Conservation (phyloP, 352 stramenopile species). For the Globisporangium iwayamae region DNA sequence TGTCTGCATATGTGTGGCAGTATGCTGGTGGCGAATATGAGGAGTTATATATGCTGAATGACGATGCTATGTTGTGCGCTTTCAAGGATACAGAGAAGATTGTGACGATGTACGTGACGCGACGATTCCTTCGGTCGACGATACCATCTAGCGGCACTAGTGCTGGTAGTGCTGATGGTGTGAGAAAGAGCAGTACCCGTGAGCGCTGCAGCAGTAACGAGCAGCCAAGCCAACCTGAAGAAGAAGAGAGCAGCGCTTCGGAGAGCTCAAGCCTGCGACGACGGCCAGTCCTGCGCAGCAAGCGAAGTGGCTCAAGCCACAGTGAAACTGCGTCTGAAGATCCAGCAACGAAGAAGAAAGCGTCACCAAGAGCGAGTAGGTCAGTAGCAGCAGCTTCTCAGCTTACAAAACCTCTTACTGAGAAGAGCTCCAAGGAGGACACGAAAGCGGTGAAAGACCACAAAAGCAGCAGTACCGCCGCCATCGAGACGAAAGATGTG, state of each 20-base stretch:
- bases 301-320: not conserved
- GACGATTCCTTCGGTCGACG: constrained; percentile 56
- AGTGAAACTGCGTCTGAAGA: constrained; percentile 16
- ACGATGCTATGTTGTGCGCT: not conserved
- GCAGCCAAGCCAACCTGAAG: not conserved
- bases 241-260: not conserved
- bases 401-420: not conserved
- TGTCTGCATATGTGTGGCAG: not conserved
- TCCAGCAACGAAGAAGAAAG: constrained; percentile 23
- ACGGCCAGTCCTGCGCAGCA: constrained; percentile 4
- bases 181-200: not conserved
- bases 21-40: not conserved
- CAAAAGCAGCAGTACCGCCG: not conserved
- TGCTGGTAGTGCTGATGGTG: not conserved
- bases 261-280: constrained; percentile 7
- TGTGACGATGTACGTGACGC: constrained; percentile 56
- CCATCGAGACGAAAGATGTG: not conserved
- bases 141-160: constrained; percentile 17
- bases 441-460: not conserved
- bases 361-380: not conserved
- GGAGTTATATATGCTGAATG: not conserved
- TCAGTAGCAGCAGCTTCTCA: not conserved
- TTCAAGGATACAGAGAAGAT: not conserved
- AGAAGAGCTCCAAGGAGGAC: not conserved
- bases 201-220: not conserved